Base-by-base conservation (phyloP, 176 grass and related monocot genomes). In the Oryza meyeriana region DNA sequence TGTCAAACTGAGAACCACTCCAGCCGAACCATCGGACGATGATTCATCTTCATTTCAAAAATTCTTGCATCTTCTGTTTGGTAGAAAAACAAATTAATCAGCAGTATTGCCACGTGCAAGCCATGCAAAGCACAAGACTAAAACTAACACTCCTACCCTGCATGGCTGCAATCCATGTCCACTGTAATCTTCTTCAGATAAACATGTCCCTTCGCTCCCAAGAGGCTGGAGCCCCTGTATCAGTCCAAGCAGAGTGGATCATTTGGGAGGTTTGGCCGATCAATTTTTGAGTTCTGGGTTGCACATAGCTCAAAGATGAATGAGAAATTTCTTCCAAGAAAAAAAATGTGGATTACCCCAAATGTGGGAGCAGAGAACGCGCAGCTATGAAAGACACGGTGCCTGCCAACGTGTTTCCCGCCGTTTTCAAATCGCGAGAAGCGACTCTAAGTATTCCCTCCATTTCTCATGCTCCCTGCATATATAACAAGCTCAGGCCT, bases 331-430 rank as follows among this genome's bases (percentile, higher is more conserved):
- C 50, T 55, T 55, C 18, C 50, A n/a, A 20, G 17, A 55, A 55
- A 48, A n/a, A 55, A 22, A 22, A 22, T 8, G 6, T 55, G 50
- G 5, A 55, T 22, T 86, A 2, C 77, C 70, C 30, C 28, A 87
- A 76, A 45, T 10, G 10, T 17, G 31, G 35, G 9, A 45, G 22
- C 55, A 27, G 77, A 81, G 26, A 38, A 57, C 16, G 25, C 12
- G 32, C 31, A 18, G 25, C 1, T 17, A 34, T 28, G 20, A 39
- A 75, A 86, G 44, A 8, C 44, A 1, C 1, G 3, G 27, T 44
- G 66, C 29, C 75, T 45, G 72, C 68, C 76, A 36, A 22, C 50
- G 55, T 25, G 25, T 59, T 85, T 85, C 84, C 76, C 76, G 76
- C 69, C 76, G 20, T 74, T 86, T 86, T 80, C 76, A 80, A 55